Conservation (phyloP, 805 yeast genomes). For the Nakazawaea wyomingensis region DNA sequence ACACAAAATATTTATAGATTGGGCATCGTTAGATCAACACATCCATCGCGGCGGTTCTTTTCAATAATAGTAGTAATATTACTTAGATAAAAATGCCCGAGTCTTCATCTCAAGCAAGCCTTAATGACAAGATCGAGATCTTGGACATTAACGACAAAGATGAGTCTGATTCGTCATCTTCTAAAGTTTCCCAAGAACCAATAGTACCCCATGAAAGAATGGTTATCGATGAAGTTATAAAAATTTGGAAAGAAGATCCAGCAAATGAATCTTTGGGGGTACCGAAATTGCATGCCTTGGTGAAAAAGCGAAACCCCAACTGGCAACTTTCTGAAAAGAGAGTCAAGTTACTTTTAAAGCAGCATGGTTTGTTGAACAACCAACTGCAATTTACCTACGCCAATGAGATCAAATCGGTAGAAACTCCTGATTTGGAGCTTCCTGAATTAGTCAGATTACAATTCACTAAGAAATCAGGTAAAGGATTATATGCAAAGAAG, state of each 20-base stretch:
- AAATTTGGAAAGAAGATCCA: conserved; percentile 66
- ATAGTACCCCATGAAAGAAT: conserved; percentile 40
- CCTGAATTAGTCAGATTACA: conserved; percentile 39
- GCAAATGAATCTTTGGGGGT: conserved; percentile 53
- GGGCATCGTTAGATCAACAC: no score
- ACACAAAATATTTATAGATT: no score
- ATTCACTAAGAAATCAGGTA: conserved; percentile 51
- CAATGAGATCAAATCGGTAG: conserved; percentile 44
- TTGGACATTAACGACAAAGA: conserved; percentile 25
- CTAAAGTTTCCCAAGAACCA: conserved; percentile 14
- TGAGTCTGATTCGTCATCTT: not conserved
- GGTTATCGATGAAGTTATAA: conserved; percentile 54
- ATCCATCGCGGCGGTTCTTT: no score
- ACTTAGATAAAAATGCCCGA: conserved; percentile 6
- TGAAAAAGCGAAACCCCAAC: conserved; percentile 46
- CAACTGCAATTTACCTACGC: conserved; percentile 45
- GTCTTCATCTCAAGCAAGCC: not conserved
- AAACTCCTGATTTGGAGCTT: conserved; percentile 38
- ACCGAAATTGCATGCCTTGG: conserved; percentile 43
- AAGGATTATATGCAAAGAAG: conserved; percentile 51
- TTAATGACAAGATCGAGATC: conserved; percentile 20
- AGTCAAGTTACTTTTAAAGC: conserved; percentile 47
- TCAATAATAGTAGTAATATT: no score
- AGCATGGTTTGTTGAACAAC: conserved; percentile 46
- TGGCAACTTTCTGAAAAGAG: conserved; percentile 65